A percentile compares a stretch with the other conserved stretches of the same genome.
phyloP scores from a whole-genome alignment of 2,329 filamentous ascomycete genomes.

The Botrytis fabae region DNA sequence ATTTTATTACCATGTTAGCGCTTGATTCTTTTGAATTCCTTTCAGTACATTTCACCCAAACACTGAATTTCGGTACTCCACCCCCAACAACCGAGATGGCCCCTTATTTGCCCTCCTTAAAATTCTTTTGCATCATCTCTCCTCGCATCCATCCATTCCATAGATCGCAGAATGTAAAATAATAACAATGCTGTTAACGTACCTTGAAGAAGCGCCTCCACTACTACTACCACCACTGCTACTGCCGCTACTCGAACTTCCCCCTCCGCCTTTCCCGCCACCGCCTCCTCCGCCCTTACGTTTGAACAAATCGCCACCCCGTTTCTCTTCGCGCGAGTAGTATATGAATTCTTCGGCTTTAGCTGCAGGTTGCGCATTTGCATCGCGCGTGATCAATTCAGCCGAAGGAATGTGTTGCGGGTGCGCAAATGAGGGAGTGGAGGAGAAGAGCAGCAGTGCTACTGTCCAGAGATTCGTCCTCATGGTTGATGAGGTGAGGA shows the following conservation, averaged over 20 bases:
- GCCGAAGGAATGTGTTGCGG: constrained; percentile 30
- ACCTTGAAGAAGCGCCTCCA: constrained; percentile 35
- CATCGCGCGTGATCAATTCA: constrained; percentile 30
- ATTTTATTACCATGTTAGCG: constrained; percentile 22
- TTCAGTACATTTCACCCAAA: background rate
- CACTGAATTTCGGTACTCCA: background rate
- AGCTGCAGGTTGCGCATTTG: background rate
- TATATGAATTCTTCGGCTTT: constrained; percentile 1
- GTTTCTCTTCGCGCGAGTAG: constrained; percentile 23
- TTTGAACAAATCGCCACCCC: constrained; percentile 52
- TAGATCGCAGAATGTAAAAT: background rate
- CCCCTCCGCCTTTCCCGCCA: constrained; percentile 56
- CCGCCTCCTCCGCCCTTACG: constrained; percentile 60
- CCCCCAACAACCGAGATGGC: background rate
- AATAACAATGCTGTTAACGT: constrained; percentile 31
- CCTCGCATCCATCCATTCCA: background rate
- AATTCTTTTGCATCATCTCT: background rate
- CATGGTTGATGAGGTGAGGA: constrained; percentile 25
- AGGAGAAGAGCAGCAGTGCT: constrained; percentile 28
- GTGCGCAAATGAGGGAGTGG: constrained; percentile 28
- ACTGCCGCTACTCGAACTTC: constrained; percentile 36
- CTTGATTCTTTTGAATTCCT: background rate
- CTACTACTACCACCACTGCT: background rate
- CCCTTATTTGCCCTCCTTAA: background rate
- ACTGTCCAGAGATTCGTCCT: constrained; percentile 27